Evolutionary conservation across 2,329 filamentous ascomycete genomes (phyloP).

Genomic region (Metarhizium anisopliae): DNA sequence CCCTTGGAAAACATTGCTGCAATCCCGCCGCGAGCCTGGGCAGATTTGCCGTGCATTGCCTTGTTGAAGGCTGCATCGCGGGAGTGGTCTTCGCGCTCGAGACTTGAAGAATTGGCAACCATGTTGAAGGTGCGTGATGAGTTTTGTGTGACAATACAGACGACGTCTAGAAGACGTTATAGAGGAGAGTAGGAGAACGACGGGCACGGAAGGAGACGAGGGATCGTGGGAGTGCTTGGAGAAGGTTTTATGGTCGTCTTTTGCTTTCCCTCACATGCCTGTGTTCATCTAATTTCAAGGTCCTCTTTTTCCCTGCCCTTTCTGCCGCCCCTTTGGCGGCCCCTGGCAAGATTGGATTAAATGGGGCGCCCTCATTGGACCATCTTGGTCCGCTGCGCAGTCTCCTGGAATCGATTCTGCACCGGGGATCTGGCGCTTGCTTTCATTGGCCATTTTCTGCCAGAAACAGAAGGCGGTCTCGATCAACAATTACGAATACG

Average conservation of each 20-base stretch:
- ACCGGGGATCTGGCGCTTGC: neutral
- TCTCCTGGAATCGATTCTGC: neutral
- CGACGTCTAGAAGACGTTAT: neutral
- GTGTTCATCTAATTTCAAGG: slow-evolving; percentile 1
- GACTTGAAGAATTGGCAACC: slow-evolving; percentile 32
- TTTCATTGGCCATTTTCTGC: neutral
- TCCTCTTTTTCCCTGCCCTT: neutral
- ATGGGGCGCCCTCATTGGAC: slow-evolving; percentile 5
- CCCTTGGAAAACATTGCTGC: slow-evolving; percentile 83
- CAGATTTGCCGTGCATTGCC: slow-evolving; percentile 69
- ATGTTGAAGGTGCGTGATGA: slow-evolving; percentile 27
- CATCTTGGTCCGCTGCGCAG: slow-evolving; percentile 1
- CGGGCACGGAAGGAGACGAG: neutral
- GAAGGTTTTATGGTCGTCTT: slow-evolving; percentile 5
- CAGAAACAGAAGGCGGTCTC: neutral
- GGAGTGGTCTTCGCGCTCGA: slow-evolving; percentile 74
- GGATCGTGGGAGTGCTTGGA: neutral
- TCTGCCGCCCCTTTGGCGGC: neutral
- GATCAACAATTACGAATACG: slow-evolving; percentile 9
- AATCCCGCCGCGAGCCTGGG: slow-evolving; percentile 63
- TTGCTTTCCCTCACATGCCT: slow-evolving; percentile 2
- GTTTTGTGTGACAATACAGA: neutral
- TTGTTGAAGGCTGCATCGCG: slow-evolving; percentile 90
- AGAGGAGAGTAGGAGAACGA: neutral
- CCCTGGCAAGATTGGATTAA: slow-evolving; percentile 3